phyloP scores from a whole-genome alignment of 1,284 basidiomycete genomes.

The Pseudozyma hubeiensis region DNA sequence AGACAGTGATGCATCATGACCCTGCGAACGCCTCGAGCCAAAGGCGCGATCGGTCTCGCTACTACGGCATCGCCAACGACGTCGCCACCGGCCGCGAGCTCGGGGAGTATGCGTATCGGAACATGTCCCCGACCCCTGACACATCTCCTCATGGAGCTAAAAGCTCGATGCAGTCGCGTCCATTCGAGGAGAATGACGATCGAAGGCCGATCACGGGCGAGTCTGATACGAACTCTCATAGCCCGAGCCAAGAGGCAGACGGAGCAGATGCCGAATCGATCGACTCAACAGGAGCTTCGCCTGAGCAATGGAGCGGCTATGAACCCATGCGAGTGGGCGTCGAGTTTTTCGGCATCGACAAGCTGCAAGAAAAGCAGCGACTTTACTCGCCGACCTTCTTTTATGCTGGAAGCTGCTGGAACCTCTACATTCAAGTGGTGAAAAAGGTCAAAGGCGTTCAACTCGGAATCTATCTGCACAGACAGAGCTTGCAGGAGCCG shows the following conservation, averaged over 20 bases:
- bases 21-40: neutral
- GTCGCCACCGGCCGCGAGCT: constrained; percentile 54
- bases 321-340: constrained; percentile 74
- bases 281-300: constrained; percentile 20
- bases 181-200: constrained; percentile 20
- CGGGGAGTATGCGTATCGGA: constrained; percentile 36
- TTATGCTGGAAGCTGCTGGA: constrained; percentile 77
- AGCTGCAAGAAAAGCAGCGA: constrained; percentile 81
- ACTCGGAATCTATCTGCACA: constrained; percentile 88
- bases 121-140: constrained; percentile 5
- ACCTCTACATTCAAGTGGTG: constrained; percentile 87
- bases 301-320: constrained; percentile 55
- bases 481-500: constrained; percentile 80
- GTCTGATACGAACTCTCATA: constrained; percentile 15
- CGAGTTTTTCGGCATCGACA: constrained; percentile 89
- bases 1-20: constrained; percentile 26
- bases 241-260: constrained; percentile 30
- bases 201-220: constrained; percentile 14
- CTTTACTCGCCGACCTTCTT: constrained; percentile 72
- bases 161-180: constrained; percentile 7
- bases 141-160: neutral
- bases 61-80: constrained; percentile 56
- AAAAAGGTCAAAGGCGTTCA: constrained; percentile 79
- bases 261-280: constrained; percentile 26
- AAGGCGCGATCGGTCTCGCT: constrained; percentile 33